A percentile compares a stretch with the other conserved stretches of the same genome.
Conservation (phyloP, 108 stramenopile genomes). For the Fistulifera pelliculosa region DNA sequence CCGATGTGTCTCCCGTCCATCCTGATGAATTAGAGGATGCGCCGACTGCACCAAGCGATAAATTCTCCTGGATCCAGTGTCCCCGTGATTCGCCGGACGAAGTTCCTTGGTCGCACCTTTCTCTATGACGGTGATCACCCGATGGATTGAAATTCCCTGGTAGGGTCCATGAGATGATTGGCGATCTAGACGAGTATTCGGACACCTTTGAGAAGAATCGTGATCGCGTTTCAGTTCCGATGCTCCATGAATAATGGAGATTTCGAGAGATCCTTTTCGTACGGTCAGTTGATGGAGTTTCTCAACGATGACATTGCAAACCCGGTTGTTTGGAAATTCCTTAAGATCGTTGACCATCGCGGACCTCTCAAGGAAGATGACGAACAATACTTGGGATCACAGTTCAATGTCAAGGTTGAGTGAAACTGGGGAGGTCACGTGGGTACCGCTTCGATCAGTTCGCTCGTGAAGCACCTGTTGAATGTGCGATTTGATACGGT, state of each 20-base stretch:
- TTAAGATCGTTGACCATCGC: slow-evolving; percentile 8
- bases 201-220: no score
- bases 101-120: not conserved
- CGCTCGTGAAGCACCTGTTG: not conserved
- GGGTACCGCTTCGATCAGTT: slow-evolving; percentile 8
- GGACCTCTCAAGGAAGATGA: slow-evolving; percentile 9
- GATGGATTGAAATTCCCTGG: no score
- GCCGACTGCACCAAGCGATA: no score
- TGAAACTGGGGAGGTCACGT: slow-evolving; percentile 16
- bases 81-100: not conserved
- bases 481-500: slow-evolving; percentile 13
- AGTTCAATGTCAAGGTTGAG: slow-evolving; percentile 7
- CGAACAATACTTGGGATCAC: slow-evolving; percentile 5
- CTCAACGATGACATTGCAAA: slow-evolving; percentile 3
- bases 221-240: no score
- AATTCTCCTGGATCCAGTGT: no score
- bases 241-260: not conserved
- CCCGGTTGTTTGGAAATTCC: slow-evolving; percentile 8
- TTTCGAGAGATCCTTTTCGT: not conserved
- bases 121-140: not conserved
- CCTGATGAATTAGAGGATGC: not conserved
- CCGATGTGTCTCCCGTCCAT: not conserved
- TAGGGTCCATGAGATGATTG: no score
- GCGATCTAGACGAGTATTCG: no score
- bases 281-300: slow-evolving; percentile 10